Conservation (phyloP, 2,329 filamentous ascomycete genomes). For the Arachnomyces sp. region DNA sequence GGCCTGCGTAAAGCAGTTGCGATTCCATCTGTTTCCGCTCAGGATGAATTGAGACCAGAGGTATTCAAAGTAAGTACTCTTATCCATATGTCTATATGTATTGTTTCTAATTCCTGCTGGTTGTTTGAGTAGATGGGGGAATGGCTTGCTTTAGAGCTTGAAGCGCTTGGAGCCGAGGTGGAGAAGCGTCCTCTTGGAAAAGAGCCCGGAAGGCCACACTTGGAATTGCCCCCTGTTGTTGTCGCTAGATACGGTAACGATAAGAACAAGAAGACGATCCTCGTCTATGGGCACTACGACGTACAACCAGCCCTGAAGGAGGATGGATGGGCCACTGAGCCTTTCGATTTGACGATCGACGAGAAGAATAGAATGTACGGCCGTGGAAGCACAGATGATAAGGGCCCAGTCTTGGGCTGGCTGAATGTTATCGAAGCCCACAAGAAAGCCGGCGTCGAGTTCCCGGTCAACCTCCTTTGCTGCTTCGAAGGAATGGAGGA, state of each 20-base stretch:
- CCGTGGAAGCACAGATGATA: conserved; percentile 92
- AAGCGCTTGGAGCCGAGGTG: conserved; percentile 74
- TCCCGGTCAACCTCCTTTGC: conserved; percentile 97
- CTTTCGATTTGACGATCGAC: conserved; percentile 80
- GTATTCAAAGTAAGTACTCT: conserved; percentile 62
- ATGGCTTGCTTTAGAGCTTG: conserved; percentile 78
- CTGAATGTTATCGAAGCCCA: conserved; percentile 97
- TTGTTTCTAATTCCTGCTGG: conserved; percentile 4
- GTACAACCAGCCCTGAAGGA: conserved; percentile 90
- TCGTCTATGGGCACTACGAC: conserved; percentile 98
- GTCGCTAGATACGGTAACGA: conserved; percentile 89
- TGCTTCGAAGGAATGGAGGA: conserved; percentile 99
- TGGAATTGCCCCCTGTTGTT: conserved; percentile 87
- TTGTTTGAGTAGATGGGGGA: conserved; percentile 64
- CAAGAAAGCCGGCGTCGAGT: conserved; percentile 86
- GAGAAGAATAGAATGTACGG: conserved; percentile 94
- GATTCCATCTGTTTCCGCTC: conserved; percentile 91
- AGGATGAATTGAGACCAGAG: conserved; percentile 79
- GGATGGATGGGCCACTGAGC: conserved; percentile 93
- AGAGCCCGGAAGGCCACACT: conserved; percentile 82
- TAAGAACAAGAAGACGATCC: conserved; percentile 84
- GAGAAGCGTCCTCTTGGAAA: conserved; percentile 81
- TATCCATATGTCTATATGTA: not conserved
- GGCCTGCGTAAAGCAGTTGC: conserved; percentile 80
- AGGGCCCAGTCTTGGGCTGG: conserved; percentile 95